Conservation (phyloP, 78 protist genomes). For the Emiliania huxleyi region DNA sequence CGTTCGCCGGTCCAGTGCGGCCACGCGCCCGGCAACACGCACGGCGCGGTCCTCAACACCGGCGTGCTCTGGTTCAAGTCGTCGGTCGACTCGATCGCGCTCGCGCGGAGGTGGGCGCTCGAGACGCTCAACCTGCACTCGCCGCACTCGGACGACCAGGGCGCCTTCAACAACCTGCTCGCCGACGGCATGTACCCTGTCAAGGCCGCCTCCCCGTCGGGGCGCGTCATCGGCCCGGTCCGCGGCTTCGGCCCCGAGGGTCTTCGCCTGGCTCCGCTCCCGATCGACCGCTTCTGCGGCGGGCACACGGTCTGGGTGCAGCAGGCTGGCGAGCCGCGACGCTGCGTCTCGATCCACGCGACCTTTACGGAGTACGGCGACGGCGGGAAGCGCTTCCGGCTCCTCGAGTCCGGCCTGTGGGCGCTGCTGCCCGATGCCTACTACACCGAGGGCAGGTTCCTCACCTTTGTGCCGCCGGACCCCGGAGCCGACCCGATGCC, state of each 20-base stretch:
- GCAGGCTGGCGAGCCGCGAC: neutral
- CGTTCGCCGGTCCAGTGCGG: neutral
- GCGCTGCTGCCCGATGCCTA: neutral
- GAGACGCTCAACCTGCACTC: neutral
- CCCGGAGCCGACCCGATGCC: neutral
- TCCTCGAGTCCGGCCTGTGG: neutral
- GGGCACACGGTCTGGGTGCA: constrained; percentile 1
- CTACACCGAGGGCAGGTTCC: neutral
- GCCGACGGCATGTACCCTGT: neutral
- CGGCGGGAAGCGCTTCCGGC: neutral
- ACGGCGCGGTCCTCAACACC: constrained; percentile 2
- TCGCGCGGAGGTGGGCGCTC: neutral
- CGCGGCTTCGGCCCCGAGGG: neutral
- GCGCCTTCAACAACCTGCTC: neutral
- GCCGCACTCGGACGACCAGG: neutral
- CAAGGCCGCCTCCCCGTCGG: neutral
- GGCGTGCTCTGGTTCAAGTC: neutral
- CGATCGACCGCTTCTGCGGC: neutral
- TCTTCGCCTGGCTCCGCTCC: neutral
- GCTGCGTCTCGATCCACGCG: neutral
- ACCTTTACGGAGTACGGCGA: neutral
- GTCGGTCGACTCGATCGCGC: neutral
- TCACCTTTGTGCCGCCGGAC: neutral
- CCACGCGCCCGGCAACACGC: neutral
- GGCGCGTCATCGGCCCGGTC: neutral